Conservation (phyloP, 805 yeast species). For the Candida anglica region DNA sequence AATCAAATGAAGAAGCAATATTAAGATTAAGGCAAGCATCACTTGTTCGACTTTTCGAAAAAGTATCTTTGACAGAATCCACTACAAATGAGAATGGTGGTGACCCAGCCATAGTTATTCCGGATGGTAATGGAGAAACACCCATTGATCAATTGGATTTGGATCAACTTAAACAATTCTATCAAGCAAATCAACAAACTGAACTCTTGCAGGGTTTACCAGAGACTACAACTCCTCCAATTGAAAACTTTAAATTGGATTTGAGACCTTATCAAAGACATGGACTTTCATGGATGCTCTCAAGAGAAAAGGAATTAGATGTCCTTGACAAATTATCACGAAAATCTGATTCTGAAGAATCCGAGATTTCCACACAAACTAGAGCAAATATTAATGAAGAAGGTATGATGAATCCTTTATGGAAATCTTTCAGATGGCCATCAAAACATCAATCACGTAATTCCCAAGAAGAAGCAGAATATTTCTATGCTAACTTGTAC, state of each 20-base stretch:
- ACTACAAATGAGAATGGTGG: constrained; percentile 8
- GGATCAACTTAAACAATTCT: constrained; percentile 74
- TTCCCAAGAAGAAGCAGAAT: constrained; percentile 6
- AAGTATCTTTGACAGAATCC: constrained; percentile 29
- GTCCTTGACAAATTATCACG: constrained; percentile 28
- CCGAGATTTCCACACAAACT: constrained; percentile 21
- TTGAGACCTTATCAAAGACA: constrained; percentile 78
- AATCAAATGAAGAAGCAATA: constrained; percentile 50
- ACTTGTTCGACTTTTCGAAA: constrained; percentile 51
- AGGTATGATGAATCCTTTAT: constrained; percentile 73
- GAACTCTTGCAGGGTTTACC: constrained; percentile 56
- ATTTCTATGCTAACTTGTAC: constrained; percentile 73
- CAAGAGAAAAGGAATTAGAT: constrained; percentile 64
- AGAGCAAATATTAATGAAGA: constrained; percentile 30
- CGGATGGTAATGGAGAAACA: constrained; percentile 8
- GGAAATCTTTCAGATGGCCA: constrained; percentile 83
- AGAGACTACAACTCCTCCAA: constrained; percentile 52
- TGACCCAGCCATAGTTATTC: constrained; percentile 6
- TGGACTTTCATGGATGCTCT: constrained; percentile 88
- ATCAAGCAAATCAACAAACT: constrained; percentile 64
- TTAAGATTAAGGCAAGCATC: constrained; percentile 54
- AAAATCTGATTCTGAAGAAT: constrained; percentile 11
- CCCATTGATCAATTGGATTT: constrained; percentile 45
- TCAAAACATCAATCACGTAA: constrained; percentile 12
- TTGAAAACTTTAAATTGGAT: constrained; percentile 47